Base-by-base conservation (phyloP, 495 filamentous ascomycete genomes). In the Neurospora hispaniola region DNA sequence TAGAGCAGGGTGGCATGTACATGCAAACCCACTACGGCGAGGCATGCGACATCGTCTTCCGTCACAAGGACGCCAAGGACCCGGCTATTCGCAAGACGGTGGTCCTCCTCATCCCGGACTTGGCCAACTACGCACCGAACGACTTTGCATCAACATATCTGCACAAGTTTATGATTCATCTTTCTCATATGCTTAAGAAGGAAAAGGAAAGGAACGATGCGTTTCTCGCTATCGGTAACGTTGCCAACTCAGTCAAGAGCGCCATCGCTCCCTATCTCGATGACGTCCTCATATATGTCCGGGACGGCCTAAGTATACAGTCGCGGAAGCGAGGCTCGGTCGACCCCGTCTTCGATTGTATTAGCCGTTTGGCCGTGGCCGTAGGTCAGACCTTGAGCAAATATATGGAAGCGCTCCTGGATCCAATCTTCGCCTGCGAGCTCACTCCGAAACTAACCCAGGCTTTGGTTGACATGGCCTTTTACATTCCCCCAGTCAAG, bases 271-370 rank as follows among this genome's bases (percentile, higher is more conserved):
- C 94, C 31, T 99, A 98, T 76, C 88, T 99, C 9, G 96, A 98
- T 79, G 90, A 92, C 23, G 96, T 98, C 70, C 86, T 99, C 42
- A 89, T 94, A 39, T 93, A 95, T 81, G 93, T 99, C 66, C 88
- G 94, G 39, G 95, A 98, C 73, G 96, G 93, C 12, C 87, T 99
- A 44, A 92, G 90, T 62, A 82, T 94, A 71, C 96, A 97, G 84
- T 84, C 82, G 73, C 82, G 91, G 68, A 90, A 93, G 73, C 93
- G 91, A 76, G 91, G 85, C 76, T 89, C 87, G 23, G 86, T 93
- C 44, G 91, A 97, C n/a, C 96, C 96, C 0, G 96, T 98, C 77
- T 99, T 99, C 77, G 91, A 96, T 77, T 99, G 96, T 81, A 95
- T 99, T 78, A 98, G 96, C 80, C 94, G 96, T 87, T 86, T 99